Percentiles rank a stretch among this genome's conserved stretches.
Evolutionary conservation across 257 asterid genomes (phyloP).

Genomic region (Verbascum thapsus): DNA sequence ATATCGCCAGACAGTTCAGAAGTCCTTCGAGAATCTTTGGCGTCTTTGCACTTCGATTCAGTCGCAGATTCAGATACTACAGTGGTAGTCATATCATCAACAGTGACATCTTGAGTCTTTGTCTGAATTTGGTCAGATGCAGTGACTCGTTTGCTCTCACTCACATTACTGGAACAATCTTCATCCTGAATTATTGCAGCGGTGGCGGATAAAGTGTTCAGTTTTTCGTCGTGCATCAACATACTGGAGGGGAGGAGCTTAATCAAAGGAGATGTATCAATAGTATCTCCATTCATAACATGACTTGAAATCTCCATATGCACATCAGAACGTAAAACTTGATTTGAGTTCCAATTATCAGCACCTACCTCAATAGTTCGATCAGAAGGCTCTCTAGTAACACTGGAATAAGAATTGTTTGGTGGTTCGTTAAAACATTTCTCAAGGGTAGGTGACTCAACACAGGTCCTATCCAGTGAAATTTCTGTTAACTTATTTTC

Average conservation of each 20-base stretch:
- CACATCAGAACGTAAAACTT: slow-evolving; percentile 29
- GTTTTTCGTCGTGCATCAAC: slow-evolving; percentile 20
- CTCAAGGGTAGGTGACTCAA: slow-evolving; percentile 14
- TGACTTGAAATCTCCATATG: slow-evolving; percentile 23
- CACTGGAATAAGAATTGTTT: slow-evolving; percentile 13
- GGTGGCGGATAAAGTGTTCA: not conserved
- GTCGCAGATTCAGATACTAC: slow-evolving; percentile 28
- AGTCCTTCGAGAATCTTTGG: slow-evolving; percentile 30
- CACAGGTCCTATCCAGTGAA: too few species aligned
- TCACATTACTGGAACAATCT: slow-evolving; percentile 35
- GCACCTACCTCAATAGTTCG: slow-evolving; percentile 23
- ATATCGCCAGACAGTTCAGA: slow-evolving; percentile 40
- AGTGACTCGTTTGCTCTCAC: slow-evolving; percentile 14
- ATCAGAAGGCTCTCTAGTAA: slow-evolving; percentile 17
- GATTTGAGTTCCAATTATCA: slow-evolving; percentile 21
- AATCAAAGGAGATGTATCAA: slow-evolving; percentile 20
- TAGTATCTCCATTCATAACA: slow-evolving; percentile 26
- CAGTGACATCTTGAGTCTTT: slow-evolving; percentile 18
- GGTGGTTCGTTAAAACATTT: slow-evolving; percentile 26
- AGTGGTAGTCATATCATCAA: slow-evolving; percentile 19
- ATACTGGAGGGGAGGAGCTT: slow-evolving; percentile 13
- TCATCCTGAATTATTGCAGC: slow-evolving; percentile 21
- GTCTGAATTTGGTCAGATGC: slow-evolving; percentile 20
- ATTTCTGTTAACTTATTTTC: slow-evolving; percentile 33
- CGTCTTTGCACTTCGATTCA: slow-evolving; percentile 18